Evolutionary conservation across 2,329 filamentous ascomycete genomes (phyloP).

Genomic region (Ascochyta fabae): DNA sequence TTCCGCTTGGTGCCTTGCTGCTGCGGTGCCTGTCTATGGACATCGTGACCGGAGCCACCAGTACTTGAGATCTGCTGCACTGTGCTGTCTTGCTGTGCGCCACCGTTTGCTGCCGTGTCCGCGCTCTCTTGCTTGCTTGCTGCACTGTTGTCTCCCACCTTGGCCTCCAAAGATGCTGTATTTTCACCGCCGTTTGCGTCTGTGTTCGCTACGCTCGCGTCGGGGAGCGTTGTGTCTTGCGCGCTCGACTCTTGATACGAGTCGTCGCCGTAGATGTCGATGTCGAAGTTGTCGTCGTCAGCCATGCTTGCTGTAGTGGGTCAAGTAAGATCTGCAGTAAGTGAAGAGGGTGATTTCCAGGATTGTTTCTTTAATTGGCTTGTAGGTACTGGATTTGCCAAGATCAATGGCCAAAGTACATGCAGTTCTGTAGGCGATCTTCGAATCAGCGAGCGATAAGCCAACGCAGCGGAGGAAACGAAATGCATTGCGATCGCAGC

Average conservation of each 20-base stretch:
- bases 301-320: slow-evolving; percentile 49
- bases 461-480: slow-evolving; percentile 20
- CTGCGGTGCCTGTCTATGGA: slow-evolving; percentile 53
- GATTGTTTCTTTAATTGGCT: slow-evolving; percentile 46
- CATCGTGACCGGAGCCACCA: slow-evolving; percentile 46
- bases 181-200: slow-evolving; percentile 33
- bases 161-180: slow-evolving; percentile 20
- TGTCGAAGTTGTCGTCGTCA: slow-evolving; percentile 73
- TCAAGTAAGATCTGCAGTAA: slow-evolving; percentile 35
- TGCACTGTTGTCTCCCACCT: slow-evolving; percentile 18
- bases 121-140: slow-evolving; percentile 30
- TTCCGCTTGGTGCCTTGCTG: slow-evolving; percentile 69
- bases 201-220: slow-evolving; percentile 38
- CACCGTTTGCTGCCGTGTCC: slow-evolving; percentile 29
- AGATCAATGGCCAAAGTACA: slow-evolving; percentile 47
- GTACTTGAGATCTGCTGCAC: slow-evolving; percentile 55
- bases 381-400: slow-evolving; percentile 48
- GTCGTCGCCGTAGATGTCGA: slow-evolving; percentile 73
- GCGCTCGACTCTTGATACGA: slow-evolving; percentile 39
- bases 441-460: slow-evolving; percentile 47
- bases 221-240: slow-evolving; percentile 35
- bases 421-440: slow-evolving; percentile 43
- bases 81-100: slow-evolving; percentile 35
- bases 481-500: slow-evolving; percentile 22
- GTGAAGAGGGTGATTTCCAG: slow-evolving; percentile 30